phyloP scores from a whole-genome alignment of 352 stramenopile species.

The Albugo candida region DNA sequence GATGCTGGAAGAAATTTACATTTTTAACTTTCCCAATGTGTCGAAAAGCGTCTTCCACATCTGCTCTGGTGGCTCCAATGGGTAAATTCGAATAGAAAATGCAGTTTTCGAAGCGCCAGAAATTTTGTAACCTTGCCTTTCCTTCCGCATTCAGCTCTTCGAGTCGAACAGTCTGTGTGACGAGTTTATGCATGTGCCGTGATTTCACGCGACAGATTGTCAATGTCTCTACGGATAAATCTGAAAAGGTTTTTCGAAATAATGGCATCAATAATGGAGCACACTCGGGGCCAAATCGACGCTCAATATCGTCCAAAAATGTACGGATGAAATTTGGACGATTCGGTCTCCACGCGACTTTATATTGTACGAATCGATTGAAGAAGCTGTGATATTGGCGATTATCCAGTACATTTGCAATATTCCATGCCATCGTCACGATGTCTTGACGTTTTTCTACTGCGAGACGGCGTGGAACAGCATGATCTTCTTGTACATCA shows the following conservation, averaged over 20 bases:
- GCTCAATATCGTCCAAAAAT: constrained; percentile 42
- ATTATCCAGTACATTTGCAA: constrained; percentile 65
- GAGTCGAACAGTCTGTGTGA: constrained; percentile 28
- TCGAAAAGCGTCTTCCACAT: constrained; percentile 37
- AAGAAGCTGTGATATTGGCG: constrained; percentile 79
- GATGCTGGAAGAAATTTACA: constrained; percentile 48
- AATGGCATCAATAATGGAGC: constrained; percentile 55
- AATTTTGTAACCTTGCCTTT: constrained; percentile 13
- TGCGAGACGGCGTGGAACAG: constrained; percentile 32
- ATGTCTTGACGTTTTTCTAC: constrained; percentile 52
- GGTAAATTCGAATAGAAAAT: constrained; percentile 74
- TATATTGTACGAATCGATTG: constrained; percentile 72
- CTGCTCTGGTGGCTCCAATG: constrained; percentile 34
- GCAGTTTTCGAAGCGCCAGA: constrained; percentile 30
- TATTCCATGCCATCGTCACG: constrained; percentile 69
- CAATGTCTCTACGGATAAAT: constrained; percentile 68
- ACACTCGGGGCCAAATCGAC: constrained; percentile 15
- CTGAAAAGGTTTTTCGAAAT: constrained; percentile 51
- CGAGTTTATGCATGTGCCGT: constrained; percentile 41
- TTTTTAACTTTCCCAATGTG: constrained; percentile 47
- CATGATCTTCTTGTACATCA: constrained; percentile 30
- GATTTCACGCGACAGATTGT: constrained; percentile 70
- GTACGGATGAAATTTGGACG: constrained; percentile 55
- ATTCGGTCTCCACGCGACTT: constrained; percentile 66
- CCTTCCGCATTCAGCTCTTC: constrained; percentile 22